Conservation (phyloP, 1,284 basidiomycete genomes). For the Phellopilus nigrolimitatus region DNA sequence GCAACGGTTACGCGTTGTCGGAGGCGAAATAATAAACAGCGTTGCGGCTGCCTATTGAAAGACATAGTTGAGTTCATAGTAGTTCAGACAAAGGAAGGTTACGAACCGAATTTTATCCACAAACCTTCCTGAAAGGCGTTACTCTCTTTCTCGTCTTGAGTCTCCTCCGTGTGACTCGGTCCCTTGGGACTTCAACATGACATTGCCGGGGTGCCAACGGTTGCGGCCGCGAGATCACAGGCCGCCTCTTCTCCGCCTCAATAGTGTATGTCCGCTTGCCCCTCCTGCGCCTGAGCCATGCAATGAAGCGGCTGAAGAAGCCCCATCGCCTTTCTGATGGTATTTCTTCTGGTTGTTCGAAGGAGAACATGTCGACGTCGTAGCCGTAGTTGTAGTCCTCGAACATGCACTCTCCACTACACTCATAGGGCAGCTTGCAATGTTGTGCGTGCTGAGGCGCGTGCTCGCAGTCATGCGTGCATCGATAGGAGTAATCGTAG, state of each 20-base stretch:
- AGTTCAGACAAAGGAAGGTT: neutral
- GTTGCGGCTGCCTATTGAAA: neutral
- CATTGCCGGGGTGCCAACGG: constrained; percentile 12
- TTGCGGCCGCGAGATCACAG: constrained; percentile 14
- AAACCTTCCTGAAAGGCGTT: neutral
- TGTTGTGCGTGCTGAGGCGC: constrained; percentile 7
- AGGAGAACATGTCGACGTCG: constrained; percentile 21
- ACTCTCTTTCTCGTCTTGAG: constrained; percentile 3
- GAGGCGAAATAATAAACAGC: neutral
- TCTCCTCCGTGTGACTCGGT: neutral
- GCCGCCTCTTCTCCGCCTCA: constrained; percentile 16
- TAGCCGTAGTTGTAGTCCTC: constrained; percentile 13
- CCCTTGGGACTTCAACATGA: neutral
- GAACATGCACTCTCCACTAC: constrained; percentile 17
- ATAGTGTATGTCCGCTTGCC: constrained; percentile 15
- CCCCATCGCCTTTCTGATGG: constrained; percentile 18
- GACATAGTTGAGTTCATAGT: neutral
- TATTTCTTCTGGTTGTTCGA: constrained; percentile 18
- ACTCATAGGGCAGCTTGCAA: constrained; percentile 18
- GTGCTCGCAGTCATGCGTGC: constrained; percentile 3
- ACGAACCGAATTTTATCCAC: constrained; percentile 1
- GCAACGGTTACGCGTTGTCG: constrained; percentile 5
- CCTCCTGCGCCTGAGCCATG: constrained; percentile 15
- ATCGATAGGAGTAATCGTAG: constrained; percentile 21
- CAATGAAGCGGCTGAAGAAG: constrained; percentile 16